Base-by-base conservation (phyloP, 345 rosid genomes). In the Euphorbia tirucalli region DNA sequence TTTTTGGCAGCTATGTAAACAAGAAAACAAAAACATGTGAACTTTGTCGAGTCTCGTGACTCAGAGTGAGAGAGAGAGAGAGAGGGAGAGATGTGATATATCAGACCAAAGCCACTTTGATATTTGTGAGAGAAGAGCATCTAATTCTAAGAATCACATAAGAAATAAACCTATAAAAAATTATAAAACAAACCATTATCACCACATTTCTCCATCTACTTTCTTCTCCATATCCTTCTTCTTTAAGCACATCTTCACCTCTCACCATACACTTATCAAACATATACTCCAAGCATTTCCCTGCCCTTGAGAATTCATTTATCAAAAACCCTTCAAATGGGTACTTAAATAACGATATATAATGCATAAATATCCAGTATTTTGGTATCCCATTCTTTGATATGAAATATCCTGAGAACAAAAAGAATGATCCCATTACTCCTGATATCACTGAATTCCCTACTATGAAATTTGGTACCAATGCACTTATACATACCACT, bases 281-380 rank as follows among this genome's bases (percentile, higher is more conserved):
- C 72, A 87, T 84, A 71, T 80, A 77, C 83, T 90, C 84, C 68
- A 92, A 79, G 81, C 99, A 94, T 80, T 90, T 89, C 30, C 80
- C 87, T 28, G 93, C 87, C 28, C 72, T 76, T 7, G 98, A 88
- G 87, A 94, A 94, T 84, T 94, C 97, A 43, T 92, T 94, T 32
- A 94, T 90, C 78, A 95, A 81, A 68, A 93, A 89, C 31, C 92
- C 93, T 84, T 95, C 99, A 60, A 94, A 95, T 2, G 99, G 99
- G 73, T 95, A 95, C 93, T 95, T 95, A 68, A 95, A 95, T 70
- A 95, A 71, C 1, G 97, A 92, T 25, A 91, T 75, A 68, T 92
- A 95, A 74, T 95, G 96, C 97, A 95, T 90, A 82, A 90, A 95
- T n/a, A 88, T 82, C 99, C 99, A 92, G 69, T 87, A 92, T 27